These are phyloP conservation scores for Cynara cardunculus DNA, from an alignment of 129 eudicot genomes.

Conservation along the genomic window DNA sequence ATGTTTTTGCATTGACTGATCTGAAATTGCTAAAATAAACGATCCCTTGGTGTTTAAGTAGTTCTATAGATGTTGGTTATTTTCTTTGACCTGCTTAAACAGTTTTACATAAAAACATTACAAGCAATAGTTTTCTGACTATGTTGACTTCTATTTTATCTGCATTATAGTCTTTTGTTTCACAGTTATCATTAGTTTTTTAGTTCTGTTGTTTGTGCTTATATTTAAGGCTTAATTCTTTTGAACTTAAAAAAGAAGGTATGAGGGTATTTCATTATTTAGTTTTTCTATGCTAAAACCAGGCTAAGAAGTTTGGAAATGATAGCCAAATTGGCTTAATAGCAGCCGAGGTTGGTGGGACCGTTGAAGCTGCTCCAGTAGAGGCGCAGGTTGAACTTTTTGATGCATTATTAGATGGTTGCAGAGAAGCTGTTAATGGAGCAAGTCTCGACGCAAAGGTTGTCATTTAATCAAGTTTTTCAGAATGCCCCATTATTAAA, in stretches of 20 bases:
- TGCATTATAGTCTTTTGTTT: conserved; percentile 11
- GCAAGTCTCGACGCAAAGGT: conserved; percentile 75
- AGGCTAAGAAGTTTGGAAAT: conserved; percentile 95
- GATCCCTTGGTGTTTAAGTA: no score
- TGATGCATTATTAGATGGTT: conserved; percentile 89
- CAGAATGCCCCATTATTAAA: not conserved
- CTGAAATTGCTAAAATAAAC: no score
- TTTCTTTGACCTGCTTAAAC: not conserved
- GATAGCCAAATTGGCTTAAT: conserved; percentile 80
- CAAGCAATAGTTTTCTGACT: not conserved
- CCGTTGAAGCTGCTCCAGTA: conserved; percentile 83
- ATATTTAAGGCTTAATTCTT: not conserved
- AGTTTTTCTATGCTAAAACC: not conserved
- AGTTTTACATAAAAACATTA: not conserved
- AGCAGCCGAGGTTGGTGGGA: conserved; percentile 93
- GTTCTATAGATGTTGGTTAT: not conserved
- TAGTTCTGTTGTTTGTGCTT: not conserved
- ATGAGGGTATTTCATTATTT: not conserved
- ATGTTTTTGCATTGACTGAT: no score
- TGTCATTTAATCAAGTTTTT: not conserved
- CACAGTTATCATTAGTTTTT: conserved; percentile 1
- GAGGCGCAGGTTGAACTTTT: conserved; percentile 94
- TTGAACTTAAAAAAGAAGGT: not conserved
- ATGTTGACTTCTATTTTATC: not conserved
- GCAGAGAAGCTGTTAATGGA: conserved; percentile 77